A percentile compares a stretch with the other conserved stretches of the same genome.
Evolutionary conservation across 75 land plant species (phyloP).

Genomic region (Cryptomeria japonica): DNA sequence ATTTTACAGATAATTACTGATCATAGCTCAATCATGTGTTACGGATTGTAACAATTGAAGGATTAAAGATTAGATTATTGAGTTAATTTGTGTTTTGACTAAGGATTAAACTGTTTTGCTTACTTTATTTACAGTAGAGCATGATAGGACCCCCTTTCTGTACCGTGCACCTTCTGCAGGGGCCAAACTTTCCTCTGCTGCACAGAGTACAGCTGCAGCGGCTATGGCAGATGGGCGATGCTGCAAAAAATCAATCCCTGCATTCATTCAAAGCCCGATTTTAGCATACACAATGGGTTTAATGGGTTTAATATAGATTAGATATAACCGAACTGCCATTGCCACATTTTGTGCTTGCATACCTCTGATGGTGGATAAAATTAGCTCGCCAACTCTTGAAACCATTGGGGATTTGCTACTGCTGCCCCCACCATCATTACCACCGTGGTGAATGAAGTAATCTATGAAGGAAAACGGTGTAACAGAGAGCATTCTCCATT

Average conservation of each 20-base stretch:
- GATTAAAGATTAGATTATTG: background rate
- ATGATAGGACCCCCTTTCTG: background rate
- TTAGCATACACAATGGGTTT: background rate
- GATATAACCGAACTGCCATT: background rate
- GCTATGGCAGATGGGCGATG: slow-evolving; percentile 65
- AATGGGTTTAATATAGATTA: background rate
- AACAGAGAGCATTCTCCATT: slow-evolving; percentile 79
- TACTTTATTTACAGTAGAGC: background rate
- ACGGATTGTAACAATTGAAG: too few species aligned
- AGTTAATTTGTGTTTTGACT: background rate
- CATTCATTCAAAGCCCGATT: too few species aligned
- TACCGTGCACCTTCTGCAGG: background rate
- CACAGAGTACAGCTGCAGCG: slow-evolving; percentile 40
- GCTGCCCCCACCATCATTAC: background rate
- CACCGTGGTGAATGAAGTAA: slow-evolving; percentile 38
- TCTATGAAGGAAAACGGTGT: slow-evolving; percentile 79
- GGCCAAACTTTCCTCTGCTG: background rate
- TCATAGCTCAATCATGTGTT: too few species aligned
- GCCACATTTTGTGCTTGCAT: background rate
- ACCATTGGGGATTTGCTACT: slow-evolving; percentile 16
- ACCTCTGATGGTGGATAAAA: slow-evolving; percentile 37
- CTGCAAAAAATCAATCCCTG: slow-evolving; percentile 55
- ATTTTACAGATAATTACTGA: background rate
- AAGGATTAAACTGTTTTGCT: background rate
- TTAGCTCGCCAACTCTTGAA: slow-evolving; percentile 18